Base-by-base conservation (phyloP, 371 early-diverging fungal species). In the Smittium culicis region DNA sequence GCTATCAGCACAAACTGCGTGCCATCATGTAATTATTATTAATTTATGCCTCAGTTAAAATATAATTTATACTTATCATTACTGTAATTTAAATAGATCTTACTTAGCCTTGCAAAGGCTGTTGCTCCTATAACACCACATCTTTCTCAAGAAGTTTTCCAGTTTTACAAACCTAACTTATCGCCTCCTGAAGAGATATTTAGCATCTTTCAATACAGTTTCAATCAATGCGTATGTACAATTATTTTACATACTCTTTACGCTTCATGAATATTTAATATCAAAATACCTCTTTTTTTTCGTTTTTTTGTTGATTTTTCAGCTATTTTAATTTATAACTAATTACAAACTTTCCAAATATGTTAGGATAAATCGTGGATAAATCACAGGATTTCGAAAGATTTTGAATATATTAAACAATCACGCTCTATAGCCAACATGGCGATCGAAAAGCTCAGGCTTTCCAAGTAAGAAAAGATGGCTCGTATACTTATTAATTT, bases 131-230 rank as follows among this genome's bases (percentile, higher is more conserved):
- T 90, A 54, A 80, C 81, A 1, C 83, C 84, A 63, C 88, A 88
- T 69, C 76, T 89, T n/a, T 87, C 85, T 1, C 89, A 90, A 69
- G 90, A 91, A 69, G 83, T 88, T 55, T 89, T 85, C 70, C 86
- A 85, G 65, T 80, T 86, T 67, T 85, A 79, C 64, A 74, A 77
- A 59, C 80, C 82, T 0, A 77, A 81, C 24, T 35, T 34, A 1
- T 57, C 67, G 33, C 70, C 68, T 0, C 34, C 56, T 34, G 5
- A 5, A 25, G 71, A 68, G 0, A 31, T 54, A 20, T 71, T 66
- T 30, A 79, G 79, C 62, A 79, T 89, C 29, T 90, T 87, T 69
- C 81, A 84, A 64, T 73, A 75, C 17, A 79, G 81, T 14, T 89
- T 88, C 88, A 70, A 83, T 45, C 63, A 77, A 62, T 67, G 78